Evolutionary conservation across 2,329 filamentous ascomycete genomes (phyloP), one percentile per base, ranked within the genome.

Genomic region (Exophiala spinifera): DNA sequence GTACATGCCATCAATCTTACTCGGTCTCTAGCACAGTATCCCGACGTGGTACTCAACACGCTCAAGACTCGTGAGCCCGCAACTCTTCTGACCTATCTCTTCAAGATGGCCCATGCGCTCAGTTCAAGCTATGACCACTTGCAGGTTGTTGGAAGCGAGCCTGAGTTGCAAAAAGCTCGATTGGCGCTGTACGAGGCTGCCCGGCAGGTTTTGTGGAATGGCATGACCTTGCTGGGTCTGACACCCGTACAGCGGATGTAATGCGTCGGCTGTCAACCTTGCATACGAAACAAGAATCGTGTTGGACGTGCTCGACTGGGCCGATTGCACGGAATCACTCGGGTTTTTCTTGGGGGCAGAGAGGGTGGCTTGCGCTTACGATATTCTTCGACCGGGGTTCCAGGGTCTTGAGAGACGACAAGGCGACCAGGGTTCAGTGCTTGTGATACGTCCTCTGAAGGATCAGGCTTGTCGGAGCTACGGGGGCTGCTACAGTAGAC

Each of bases 41-140:
- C 84, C 0, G 85, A 88, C 55, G 79, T 84, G 1, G 78, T 85
- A 36, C 64, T 80, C 56, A 82, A 84, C 55, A 84, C 84, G 0
- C 73, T 80, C 67, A 85, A 81, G 71, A 85, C 81, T 0, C 78
- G 84, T n/a, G 85, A 88, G 63, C 84, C 85, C 0, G 77, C 82
- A 2, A 85, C 82, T 0, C 77, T 87, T n/a, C 71, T 87, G 23
- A 82, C 78, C 1, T 88, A 87, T 64, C 71, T 88, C 42, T 86
- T 86, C 75, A 81, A 81, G 71, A 83, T 86, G 79, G 79, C 81
- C 14, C 83, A 85, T 68, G 73, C 77, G 60, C 69, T 86, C 50
- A 82, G 78, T 66, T 81, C 78, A 15, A 80, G 80, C 61, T 85
- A 86, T 67, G 82, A 85, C 63, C 77, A 81, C 53, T 72, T 86